Evolutionary conservation across 257 asterid genomes (phyloP).

Genomic region (Ballota nigra): DNA sequence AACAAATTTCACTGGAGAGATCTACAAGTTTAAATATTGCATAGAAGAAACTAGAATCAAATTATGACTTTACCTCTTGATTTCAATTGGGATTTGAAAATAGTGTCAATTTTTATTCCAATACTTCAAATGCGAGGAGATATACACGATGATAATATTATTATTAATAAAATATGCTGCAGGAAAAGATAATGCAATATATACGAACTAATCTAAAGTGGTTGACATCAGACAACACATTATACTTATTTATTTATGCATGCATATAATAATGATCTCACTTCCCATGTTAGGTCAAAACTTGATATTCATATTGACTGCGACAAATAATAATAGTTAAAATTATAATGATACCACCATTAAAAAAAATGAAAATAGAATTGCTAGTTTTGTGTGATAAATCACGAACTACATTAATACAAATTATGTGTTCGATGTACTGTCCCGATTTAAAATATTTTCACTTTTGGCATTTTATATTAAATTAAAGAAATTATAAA

Average conservation of each 20-base stretch:
- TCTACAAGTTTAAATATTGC: not conserved
- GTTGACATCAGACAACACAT: not conserved
- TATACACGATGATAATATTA: not conserved
- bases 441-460: no score
- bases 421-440: no score
- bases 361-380: no score
- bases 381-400: no score
- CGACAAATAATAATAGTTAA: not conserved
- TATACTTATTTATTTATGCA: not conserved
- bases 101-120: not conserved
- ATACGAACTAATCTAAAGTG: not conserved
- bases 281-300: not conserved
- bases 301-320: not conserved
- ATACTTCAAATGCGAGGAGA: not conserved
- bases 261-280: no score
- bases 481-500: no score
- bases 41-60: not conserved
- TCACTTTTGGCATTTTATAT: no score
- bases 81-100: not conserved
- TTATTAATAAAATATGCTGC: not conserved
- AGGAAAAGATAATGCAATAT: not conserved
- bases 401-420: no score
- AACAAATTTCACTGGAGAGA: no score
- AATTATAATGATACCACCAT: no score
- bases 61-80: not conserved